Evolutionary conservation across 345 rosid species (phyloP), one percentile per base, ranked within the genome.

Genomic region (Syzygium aromaticum): DNA sequence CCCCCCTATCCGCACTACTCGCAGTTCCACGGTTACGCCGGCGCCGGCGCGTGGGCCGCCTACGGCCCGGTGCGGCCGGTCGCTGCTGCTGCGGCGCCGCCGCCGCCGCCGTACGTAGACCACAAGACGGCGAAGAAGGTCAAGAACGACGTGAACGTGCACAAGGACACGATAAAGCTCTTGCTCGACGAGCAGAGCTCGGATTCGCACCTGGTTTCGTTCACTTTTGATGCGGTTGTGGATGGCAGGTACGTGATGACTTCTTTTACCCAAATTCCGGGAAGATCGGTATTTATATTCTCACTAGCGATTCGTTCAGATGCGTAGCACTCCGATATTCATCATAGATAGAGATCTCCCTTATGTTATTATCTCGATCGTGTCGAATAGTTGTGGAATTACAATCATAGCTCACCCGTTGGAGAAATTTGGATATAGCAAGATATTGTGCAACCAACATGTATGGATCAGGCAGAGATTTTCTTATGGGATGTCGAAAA

Each of bases 151-250:
- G 90, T 91, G 52, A 92, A 92, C 85, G 91, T 93, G 88, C 91
- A 87, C 38, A 91, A 92, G 90, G 89, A 91, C 53, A 90, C 89
- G 43, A 85, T 93, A 16, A 88, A 64, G 86, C 84, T 93, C 73
- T 85, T 54, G 40, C n/a, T 88, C 33, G 94, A 93, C 77, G 91
- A 90, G 84, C 86, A 84, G 56, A 89, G 89, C 77, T 61, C 85
- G 86, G 93, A 87, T 51, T 87, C 86, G 51, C 77, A 87, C 86
- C 84, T 93, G 91, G 90, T 92, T 52, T 89, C 92, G 84, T 93
- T 93, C 92, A 89, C 91, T 82, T 93, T 92, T 59, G 93, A 93
- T 91, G 94, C 95, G 80, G 85, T 88, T 86, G 92, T 92, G 51
- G 93, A 90, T 85, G 94, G 95, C 83, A 89, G 93, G 95, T 91